Evolutionary conservation across 805 yeast species (phyloP).

Genomic region (Candida ovalis): DNA sequence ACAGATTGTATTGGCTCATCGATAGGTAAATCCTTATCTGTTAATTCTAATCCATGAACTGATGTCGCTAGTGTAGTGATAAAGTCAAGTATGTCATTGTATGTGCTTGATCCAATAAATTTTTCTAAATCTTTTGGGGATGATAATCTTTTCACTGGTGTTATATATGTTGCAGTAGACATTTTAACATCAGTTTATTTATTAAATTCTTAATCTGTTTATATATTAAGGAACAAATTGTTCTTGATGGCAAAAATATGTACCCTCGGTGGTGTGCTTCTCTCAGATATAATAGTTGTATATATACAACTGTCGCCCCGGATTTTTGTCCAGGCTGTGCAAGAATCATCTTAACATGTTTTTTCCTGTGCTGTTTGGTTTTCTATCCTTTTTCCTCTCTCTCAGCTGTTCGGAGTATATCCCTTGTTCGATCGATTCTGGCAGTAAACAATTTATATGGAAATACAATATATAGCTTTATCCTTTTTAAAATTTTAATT

Average conservation of each 20-base stretch:
- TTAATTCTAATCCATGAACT: slow-evolving; percentile 42
- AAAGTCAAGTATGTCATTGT: slow-evolving; percentile 48
- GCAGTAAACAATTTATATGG: too few species aligned
- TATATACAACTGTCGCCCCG: neutral
- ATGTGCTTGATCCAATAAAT: slow-evolving; percentile 55
- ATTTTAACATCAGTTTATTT: too few species aligned
- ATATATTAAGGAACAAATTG: too few species aligned
- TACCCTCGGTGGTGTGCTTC: neutral
- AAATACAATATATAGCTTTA: neutral
- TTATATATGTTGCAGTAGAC: slow-evolving; percentile 2
- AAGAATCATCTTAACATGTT: too few species aligned
- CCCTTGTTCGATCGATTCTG: too few species aligned
- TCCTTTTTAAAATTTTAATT: neutral
- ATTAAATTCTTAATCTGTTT: neutral
- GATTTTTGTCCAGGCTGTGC: too few species aligned
- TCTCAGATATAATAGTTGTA: too few species aligned
- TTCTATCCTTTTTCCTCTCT: too few species aligned
- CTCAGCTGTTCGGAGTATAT: too few species aligned
- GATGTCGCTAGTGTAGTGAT: slow-evolving; percentile 56
- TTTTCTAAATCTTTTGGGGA: slow-evolving; percentile 50
- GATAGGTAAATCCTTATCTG: slow-evolving; percentile 16
- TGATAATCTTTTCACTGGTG: slow-evolving; percentile 23
- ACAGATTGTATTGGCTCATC: slow-evolving; percentile 27
- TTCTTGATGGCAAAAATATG: neutral
- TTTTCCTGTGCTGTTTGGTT: too few species aligned